These are phyloP conservation scores for Fonsecaea multimorphosa DNA, from an alignment of 2,329 filamentous ascomycete species.

Conservation along the genomic window DNA sequence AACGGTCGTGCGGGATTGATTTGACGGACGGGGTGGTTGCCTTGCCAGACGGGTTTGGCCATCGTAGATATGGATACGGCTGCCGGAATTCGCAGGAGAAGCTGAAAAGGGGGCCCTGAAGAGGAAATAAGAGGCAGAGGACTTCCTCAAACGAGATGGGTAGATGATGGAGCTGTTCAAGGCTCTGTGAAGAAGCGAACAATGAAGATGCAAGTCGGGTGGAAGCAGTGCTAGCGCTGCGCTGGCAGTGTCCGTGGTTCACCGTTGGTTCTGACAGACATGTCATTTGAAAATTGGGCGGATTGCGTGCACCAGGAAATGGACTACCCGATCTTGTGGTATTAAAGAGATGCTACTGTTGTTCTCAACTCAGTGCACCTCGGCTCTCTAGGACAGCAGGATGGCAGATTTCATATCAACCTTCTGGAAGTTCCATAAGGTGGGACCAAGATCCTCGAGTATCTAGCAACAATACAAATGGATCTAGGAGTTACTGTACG, in stretches of 20 bases:
- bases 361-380: neutral
- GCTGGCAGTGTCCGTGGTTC: neutral
- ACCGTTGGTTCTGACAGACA: neutral
- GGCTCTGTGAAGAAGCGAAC: neutral
- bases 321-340: too few relatives aligned
- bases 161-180: neutral
- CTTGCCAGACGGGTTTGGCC: slow-evolving; percentile 39
- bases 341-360: neutral
- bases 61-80: slow-evolving; percentile 7
- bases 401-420: neutral
- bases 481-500: neutral
- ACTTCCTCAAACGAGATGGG: neutral
- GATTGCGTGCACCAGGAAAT: neutral
- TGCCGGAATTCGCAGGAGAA: neutral
- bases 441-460: neutral
- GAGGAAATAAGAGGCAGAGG: neutral
- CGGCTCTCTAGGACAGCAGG: neutral
- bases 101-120: neutral
- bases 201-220: neutral
- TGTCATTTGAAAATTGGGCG: neutral
- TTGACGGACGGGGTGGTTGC: slow-evolving; percentile 45
- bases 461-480: neutral
- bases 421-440: neutral
- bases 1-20: slow-evolving; percentile 69
- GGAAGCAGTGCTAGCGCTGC: neutral